Percentiles rank a stretch among this genome's conserved stretches.
Conservation (phyloP, 2,329 filamentous ascomycete genomes). For the Scorias spongiosa region DNA sequence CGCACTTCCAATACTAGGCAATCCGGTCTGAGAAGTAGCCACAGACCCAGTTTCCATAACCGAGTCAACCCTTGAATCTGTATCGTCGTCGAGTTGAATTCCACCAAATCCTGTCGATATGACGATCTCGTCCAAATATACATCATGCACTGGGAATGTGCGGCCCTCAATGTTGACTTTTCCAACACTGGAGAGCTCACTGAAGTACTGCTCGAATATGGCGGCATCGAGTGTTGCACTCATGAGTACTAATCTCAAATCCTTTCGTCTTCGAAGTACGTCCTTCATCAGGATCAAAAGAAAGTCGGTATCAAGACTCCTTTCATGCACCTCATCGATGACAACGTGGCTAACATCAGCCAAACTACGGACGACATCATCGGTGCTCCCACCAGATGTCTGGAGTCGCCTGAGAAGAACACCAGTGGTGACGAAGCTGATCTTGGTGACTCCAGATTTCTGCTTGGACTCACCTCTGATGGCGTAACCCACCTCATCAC, state of each 20-base stretch:
- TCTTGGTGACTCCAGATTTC: constrained; percentile 57
- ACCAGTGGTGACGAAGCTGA: constrained; percentile 92
- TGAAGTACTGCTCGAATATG: constrained; percentile 73
- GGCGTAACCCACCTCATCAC: constrained; percentile 78
- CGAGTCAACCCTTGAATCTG: constrained; percentile 26
- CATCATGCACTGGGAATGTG: constrained; percentile 79
- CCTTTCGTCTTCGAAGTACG: constrained; percentile 56
- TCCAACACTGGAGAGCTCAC: constrained; percentile 40
- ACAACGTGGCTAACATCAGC: constrained; percentile 88
- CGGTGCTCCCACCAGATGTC: constrained; percentile 64
- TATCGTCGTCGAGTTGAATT: constrained; percentile 31
- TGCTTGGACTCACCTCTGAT: constrained; percentile 81
- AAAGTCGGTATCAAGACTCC: constrained; percentile 89
- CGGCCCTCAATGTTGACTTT: constrained; percentile 75
- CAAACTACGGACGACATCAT: constrained; percentile 67
- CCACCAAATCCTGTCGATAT: constrained; percentile 55
- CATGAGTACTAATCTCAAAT: constrained; percentile 88
- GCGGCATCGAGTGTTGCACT: constrained; percentile 85
- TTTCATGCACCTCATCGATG: constrained; percentile 92
- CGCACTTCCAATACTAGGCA: constrained; percentile 22
- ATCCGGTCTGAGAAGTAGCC: constrained; percentile 10
- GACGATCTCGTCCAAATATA: constrained; percentile 78
- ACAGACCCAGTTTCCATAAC: constrained; percentile 24
- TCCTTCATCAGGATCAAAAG: constrained; percentile 75
- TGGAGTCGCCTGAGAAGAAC: constrained; percentile 83